A percentile compares a stretch with the other conserved stretches of the same genome.
Evolutionary conservation across 495 filamentous ascomycete genomes (phyloP).

Genomic region (Beverwykella pulmonaria): DNA sequence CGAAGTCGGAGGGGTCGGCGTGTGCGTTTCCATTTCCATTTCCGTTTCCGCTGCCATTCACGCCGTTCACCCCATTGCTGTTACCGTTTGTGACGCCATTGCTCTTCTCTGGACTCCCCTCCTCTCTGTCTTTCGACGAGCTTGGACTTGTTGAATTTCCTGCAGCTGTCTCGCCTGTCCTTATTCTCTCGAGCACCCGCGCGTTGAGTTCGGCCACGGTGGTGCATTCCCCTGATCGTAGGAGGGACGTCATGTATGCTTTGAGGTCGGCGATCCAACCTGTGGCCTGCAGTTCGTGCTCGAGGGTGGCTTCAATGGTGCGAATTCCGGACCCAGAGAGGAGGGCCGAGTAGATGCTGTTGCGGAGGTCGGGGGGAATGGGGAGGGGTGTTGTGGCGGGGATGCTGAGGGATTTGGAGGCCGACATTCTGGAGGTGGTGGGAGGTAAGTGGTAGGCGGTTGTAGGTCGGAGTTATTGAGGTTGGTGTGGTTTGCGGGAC

Average conservation of each 20-base stretch:
- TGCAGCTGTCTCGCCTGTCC: not conserved
- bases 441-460: no score
- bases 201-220: conserved; percentile 39
- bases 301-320: conserved; percentile 38
- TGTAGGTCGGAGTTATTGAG: not conserved
- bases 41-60: conserved; percentile 15
- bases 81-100: not conserved
- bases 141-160: not conserved
- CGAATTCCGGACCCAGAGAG: conserved; percentile 31
- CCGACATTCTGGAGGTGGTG: not conserved
- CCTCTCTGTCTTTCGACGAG: no score
- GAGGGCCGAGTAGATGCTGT: conserved; percentile 36
- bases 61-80: no score
- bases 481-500: no score
- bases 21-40: conserved; percentile 14
- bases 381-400: conserved; percentile 11
- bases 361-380: conserved; percentile 29
- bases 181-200: conserved; percentile 32
- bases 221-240: conserved; percentile 42
- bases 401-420: conserved; percentile 15
- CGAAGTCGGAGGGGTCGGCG: conserved; percentile 25
- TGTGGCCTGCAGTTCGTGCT: conserved; percentile 31
- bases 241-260: conserved; percentile 35
- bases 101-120: not conserved
- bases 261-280: conserved; percentile 40